phyloP scores from a whole-genome alignment of 2,329 filamentous ascomycete species.

The Cercospora beticola region DNA sequence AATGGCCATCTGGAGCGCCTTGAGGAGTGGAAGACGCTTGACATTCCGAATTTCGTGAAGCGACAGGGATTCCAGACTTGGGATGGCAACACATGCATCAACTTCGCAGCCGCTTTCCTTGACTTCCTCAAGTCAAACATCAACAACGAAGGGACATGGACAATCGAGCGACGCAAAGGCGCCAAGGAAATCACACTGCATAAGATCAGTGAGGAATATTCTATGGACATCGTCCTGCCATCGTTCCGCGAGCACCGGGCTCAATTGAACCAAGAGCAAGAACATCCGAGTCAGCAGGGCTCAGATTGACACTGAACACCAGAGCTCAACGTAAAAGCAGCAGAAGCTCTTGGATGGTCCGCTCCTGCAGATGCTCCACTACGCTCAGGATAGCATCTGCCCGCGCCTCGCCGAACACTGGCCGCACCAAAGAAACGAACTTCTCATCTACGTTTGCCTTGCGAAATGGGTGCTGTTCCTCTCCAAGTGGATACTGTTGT shows the following conservation, averaged over 20 bases:
- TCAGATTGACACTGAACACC: not conserved
- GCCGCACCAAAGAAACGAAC: constrained; percentile 30
- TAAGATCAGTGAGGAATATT: constrained; percentile 49
- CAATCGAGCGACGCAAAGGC: constrained; percentile 64
- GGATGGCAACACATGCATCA: constrained; percentile 93
- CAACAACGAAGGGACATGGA: constrained; percentile 71
- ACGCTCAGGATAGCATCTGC: constrained; percentile 26
- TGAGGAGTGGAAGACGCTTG: constrained; percentile 76
- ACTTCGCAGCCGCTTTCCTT: constrained; percentile 77
- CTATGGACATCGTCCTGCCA: constrained; percentile 17
- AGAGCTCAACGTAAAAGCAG: not conserved
- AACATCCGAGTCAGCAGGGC: not conserved
- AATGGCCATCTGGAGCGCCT: constrained; percentile 69
- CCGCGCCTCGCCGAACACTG: constrained; percentile 27
- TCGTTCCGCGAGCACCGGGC: constrained; percentile 19
- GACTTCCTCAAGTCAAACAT: constrained; percentile 52
- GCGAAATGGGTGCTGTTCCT: constrained; percentile 34
- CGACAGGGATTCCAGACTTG: constrained; percentile 66
- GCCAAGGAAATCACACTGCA: constrained; percentile 71
- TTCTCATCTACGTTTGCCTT: constrained; percentile 35
- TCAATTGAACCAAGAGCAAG: constrained; percentile 1
- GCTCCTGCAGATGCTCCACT: constrained; percentile 29
- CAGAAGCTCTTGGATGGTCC: not conserved
- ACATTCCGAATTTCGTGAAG: constrained; percentile 74
- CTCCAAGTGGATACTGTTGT: constrained; percentile 33